A percentile compares a stretch with the other conserved stretches of the same genome.
phyloP scores from a whole-genome alignment of 208 protist species.

The Leishmania aethiopica region DNA sequence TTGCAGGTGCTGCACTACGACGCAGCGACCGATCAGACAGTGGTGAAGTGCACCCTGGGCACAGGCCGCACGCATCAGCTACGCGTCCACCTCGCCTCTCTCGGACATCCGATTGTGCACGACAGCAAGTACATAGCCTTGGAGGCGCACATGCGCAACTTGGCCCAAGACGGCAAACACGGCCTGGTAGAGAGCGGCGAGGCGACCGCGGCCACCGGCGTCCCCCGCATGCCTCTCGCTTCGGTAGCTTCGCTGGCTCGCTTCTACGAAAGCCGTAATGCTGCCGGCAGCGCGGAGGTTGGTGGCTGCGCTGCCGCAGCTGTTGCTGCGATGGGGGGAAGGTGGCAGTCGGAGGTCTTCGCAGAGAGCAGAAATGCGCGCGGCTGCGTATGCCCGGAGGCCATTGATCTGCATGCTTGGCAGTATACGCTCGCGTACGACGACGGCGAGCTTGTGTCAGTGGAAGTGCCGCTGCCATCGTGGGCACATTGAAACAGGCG shows the following conservation, averaged over 20 bases:
- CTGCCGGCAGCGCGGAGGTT: not conserved
- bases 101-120: conserved; percentile 87
- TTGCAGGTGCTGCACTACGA: conserved; percentile 53
- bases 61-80: conserved; percentile 94
- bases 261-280: not conserved
- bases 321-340: not conserved
- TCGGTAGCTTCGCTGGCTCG: not conserved
- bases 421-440: conserved; percentile 50
- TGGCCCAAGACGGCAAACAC: not conserved
- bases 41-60: conserved; percentile 77
- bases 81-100: conserved; percentile 84
- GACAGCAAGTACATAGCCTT: conserved; percentile 76
- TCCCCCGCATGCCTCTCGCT: not conserved
- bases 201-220: not conserved
- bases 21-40: conserved; percentile 35
- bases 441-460: conserved; percentile 11
- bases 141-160: conserved; percentile 15
- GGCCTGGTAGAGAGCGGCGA: not conserved
- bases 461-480: conserved; percentile 40
- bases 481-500: conserved; percentile 22
- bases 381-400: conserved; percentile 48
- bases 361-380: conserved; percentile 14
- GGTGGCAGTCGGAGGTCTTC: conserved; percentile 6
- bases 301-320: not conserved
- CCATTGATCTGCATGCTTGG: conserved; percentile 75